Conservation (phyloP, 2,329 filamentous ascomycete genomes). For the Aspergillus neotritici region DNA sequence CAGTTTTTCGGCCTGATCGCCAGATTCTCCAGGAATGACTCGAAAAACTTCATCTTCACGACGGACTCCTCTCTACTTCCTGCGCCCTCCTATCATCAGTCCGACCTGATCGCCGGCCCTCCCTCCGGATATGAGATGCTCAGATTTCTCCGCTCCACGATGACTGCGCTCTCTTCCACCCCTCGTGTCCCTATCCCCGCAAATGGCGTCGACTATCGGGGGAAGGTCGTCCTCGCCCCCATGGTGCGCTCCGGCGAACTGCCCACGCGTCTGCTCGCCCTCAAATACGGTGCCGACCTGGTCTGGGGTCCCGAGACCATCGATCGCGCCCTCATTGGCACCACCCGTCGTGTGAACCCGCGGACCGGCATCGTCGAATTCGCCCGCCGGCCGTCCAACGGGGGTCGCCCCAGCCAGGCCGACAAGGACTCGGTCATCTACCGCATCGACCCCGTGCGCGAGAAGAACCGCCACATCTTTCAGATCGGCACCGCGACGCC, state of each 20-base stretch:
- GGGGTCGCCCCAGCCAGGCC: slow-evolving; percentile 38
- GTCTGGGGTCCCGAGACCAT: slow-evolving; percentile 98
- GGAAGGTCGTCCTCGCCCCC: slow-evolving; percentile 88
- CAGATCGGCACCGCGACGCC: slow-evolving; percentile 88
- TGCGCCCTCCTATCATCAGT: too few relatives aligned
- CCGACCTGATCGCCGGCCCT: background rate
- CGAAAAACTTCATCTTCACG: background rate
- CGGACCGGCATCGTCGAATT: slow-evolving; percentile 78
- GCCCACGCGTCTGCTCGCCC: slow-evolving; percentile 77
- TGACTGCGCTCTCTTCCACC: slow-evolving; percentile 44
- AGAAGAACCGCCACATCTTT: slow-evolving; percentile 73
- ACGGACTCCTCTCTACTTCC: too few relatives aligned
- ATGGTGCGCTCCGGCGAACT: slow-evolving; percentile 98
- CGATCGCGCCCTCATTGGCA: slow-evolving; percentile 85
- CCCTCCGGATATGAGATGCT: slow-evolving; percentile 35
- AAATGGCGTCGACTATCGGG: slow-evolving; percentile 87
- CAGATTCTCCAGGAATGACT: background rate
- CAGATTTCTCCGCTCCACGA: slow-evolving; percentile 46
- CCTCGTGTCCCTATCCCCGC: slow-evolving; percentile 77
- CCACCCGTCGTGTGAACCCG: slow-evolving; percentile 69
- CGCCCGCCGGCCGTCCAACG: slow-evolving; percentile 67
- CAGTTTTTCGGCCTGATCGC: background rate
- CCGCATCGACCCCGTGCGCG: slow-evolving; percentile 70
- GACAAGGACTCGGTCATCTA: slow-evolving; percentile 68
- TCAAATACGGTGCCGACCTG: slow-evolving; percentile 92